Percentiles rank a stretch among this genome's conserved stretches.
Conservation (phyloP, 805 yeast genomes). For the Vanderwaltozyma tropicalis region DNA sequence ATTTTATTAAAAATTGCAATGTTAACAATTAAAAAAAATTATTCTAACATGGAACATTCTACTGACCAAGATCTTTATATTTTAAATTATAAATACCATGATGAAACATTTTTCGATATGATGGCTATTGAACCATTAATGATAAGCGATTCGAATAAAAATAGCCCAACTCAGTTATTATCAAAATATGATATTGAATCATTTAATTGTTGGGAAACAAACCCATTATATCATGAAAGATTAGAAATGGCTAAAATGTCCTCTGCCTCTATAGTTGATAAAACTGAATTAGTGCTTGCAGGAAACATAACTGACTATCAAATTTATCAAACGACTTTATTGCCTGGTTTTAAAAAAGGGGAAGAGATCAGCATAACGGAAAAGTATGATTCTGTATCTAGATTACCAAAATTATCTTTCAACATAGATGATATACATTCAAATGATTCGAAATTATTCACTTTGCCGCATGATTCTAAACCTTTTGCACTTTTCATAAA, state of each 20-base stretch:
- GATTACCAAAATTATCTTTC: slow-evolving; percentile 25
- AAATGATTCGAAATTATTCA: slow-evolving; percentile 29
- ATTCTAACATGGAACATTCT: background rate
- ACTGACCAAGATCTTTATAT: slow-evolving; percentile 4
- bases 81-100: slow-evolving; percentile 6
- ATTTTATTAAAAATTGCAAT: slow-evolving; percentile 38
- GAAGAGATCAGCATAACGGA: too few relatives aligned
- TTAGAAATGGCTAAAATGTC: slow-evolving; percentile 81
- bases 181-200: slow-evolving; percentile 33
- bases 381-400: slow-evolving; percentile 32
- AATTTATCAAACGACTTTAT: slow-evolving; percentile 20
- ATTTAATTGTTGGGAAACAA: slow-evolving; percentile 55
- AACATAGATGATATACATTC: slow-evolving; percentile 9
- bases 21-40: slow-evolving; percentile 14
- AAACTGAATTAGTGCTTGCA: slow-evolving; percentile 48
- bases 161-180: slow-evolving; percentile 13
- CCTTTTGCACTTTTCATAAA: slow-evolving; percentile 44
- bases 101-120: slow-evolving; percentile 15
- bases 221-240: slow-evolving; percentile 61
- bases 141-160: slow-evolving; percentile 8
- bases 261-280: slow-evolving; percentile 50
- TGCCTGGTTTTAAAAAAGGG: too few relatives aligned
- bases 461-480: slow-evolving; percentile 38
- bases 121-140: slow-evolving; percentile 19
- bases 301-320: slow-evolving; percentile 76